A percentile compares a stretch with the other conserved stretches of the same genome.
Conservation (phyloP, 2,329 filamentous ascomycete genomes). For the Botrytis tulipae region DNA sequence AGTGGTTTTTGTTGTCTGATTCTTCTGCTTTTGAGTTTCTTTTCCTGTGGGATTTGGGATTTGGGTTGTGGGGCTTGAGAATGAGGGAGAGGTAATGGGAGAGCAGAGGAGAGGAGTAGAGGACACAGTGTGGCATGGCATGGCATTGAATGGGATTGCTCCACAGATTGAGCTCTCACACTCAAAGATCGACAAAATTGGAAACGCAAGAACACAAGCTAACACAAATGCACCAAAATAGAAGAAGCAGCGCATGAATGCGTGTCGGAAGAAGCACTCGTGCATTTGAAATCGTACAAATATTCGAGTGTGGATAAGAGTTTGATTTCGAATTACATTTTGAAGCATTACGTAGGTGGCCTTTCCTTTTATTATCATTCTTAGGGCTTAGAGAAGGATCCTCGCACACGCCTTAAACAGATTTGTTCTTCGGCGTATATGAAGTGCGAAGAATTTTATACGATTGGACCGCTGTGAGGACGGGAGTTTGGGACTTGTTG, state of each 20-base stretch:
- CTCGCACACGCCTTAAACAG: no score
- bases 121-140: neutral
- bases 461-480: neutral
- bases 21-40: neutral
- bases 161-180: neutral
- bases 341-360: conserved; percentile 84
- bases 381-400: neutral
- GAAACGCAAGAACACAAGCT: conserved; percentile 12
- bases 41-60: no score
- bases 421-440: neutral
- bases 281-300: conserved; percentile 92
- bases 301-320: conserved; percentile 98
- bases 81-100: neutral
- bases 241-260: conserved; percentile 63
- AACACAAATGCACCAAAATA: conserved; percentile 30
- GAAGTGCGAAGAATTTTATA: neutral
- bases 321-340: conserved; percentile 86
- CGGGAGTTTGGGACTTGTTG: neutral
- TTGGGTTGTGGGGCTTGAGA: no score
- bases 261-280: conserved; percentile 84
- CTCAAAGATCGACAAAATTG: neutral
- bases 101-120: no score
- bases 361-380: neutral
- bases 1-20: neutral
- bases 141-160: neutral